Base-by-base conservation (phyloP, 129 eudicot genomes). In the Logfia minima region DNA sequence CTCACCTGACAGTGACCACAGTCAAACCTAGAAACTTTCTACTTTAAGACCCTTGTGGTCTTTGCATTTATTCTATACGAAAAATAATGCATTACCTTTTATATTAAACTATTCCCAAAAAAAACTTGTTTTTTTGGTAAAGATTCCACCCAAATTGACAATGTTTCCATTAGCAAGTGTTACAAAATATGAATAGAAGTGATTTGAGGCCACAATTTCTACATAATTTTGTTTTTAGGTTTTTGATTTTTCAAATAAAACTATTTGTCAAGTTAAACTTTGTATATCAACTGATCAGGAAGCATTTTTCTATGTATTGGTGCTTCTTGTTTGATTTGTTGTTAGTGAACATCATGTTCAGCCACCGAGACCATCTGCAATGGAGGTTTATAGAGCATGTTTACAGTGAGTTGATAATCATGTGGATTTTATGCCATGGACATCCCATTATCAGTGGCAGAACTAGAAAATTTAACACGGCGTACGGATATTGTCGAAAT, bases 291-390 rank as follows among this genome's bases (percentile, higher is more conserved):
- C 22, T 35, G 24, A 6, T 22, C n/a, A 58, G 69, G 48, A 5
- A 69, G 29, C 24, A 35, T 74, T 56, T 74, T 74, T 58, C 48
- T 8, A 73, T 80, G 51, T 75, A 4, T 28, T 22, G 61, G 63
- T 80, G 80, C 62, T 55, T 75, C 63, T 60, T 75, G 66, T 32
- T 45, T 58, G 53, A 55, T 68, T 61, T 68, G 63, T 74, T 75
- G 75, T 75, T 75, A 68, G 76, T 45, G 76, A 70, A 70, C 77
- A 75, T 75, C 79, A 68, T 51, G 75, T 31, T 81, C 31, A 24
- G 70, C 84, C 80, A 74, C 84, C 1, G 26, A 26, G 29, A 26
- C 29, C 2, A 26, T 26, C 29, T 2, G 29, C 2, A 26, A 26
- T 26, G 2, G 29, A 26, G 29, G 29, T 26, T 26, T 26, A 26